Base-by-base conservation (phyloP, 139 green algal genomes). In the Zygnema cylindricum region DNA sequence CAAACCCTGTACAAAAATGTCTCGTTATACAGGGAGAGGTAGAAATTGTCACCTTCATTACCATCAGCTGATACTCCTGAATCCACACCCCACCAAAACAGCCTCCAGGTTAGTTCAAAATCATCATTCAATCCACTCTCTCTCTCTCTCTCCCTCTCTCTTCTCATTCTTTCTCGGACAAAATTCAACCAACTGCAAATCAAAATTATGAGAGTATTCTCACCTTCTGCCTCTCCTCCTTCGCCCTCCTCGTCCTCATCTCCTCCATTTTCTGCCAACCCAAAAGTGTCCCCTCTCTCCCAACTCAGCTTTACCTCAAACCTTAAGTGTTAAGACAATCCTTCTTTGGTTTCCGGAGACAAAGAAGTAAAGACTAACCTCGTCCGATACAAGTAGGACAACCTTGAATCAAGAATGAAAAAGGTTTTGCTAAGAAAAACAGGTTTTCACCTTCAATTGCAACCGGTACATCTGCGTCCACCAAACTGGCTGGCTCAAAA, bases 381-480 rank as follows among this genome's bases (percentile, higher is more conserved):
- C n/a, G n/a, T n/a, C n/a, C n/a, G n/a, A n/a, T n/a, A n/a, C n/a
- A n/a, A n/a, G n/a, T n/a, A n/a, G n/a, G n/a, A n/a, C n/a, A n/a
- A n/a, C n/a, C n/a, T n/a, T n/a, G n/a, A n/a, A n/a, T n/a, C n/a
- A n/a, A n/a, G n/a, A n/a, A 63, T 63, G 49, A 7, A 63, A 63
- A 16, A 16, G 7, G 49, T 63, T 79, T 11, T 7, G 71, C 43
- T 16, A 3, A 7, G 43, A 41, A 11, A 11, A 79, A 43, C 7
- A 43, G 71, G 36, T n/a, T 3, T 11, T 42, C 71, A 88, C 83
- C 83, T 82, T 81, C 83, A 22, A 77, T 43, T 25, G 38, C 83
- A 77, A 88, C 69, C 55, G 69, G 83, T 22, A 88, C 1, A 55
- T 88, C 69, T 23, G 83, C 33, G n/a, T 86, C 81, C 32, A n/a